Evolutionary conservation across 306 rosid genomes (phyloP), one percentile per base, ranked within the genome.

Genomic region (Gleditsia sinensis): DNA sequence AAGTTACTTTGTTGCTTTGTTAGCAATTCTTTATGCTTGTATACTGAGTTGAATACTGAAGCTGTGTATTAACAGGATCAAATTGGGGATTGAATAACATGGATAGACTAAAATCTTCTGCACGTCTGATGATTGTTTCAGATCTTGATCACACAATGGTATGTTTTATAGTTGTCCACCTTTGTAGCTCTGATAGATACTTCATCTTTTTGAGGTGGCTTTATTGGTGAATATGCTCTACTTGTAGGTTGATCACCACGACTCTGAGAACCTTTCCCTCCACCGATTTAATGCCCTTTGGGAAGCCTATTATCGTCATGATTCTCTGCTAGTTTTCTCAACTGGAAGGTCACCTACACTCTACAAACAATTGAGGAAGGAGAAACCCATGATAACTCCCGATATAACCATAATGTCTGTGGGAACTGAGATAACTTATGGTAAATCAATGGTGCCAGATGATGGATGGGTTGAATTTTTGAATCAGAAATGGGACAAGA

Each of bases 131-230:
- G 99, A 84, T 94, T 77, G 99, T 94, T 69, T 94, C 99, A 16
- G 99, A 94, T 92, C 99, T 94, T 69, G 99, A 94, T 84, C 96
- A 94, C 67, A 94, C 99, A 0, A 92, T 94, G 99, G 99, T 92
- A 45, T 67, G 86, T 77, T 71, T 67, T 63, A 16, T 28, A 40
- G 11, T 57, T 54, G 9, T 48, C 21, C 13, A 25, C 42, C 13
- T 79, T 72, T 23, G 46, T 25, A 23, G 13, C 51, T 21, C 4
- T 63, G 27, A 16, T 27, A 9, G 25, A 69, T 30, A 33, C 19
- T 56, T 61, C n/a, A 21, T 61, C 49, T 68, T 71, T 28, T 40
- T 71, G 71, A 55, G 10, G 72, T 79, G 81, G 21, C 53, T 80
- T 83, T 24, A 73, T 66, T 69, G 43, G 57, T 73, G 28, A 62